Conservation (phyloP, 2,329 filamentous ascomycete genomes). For the Ophiostoma triangulosporum region DNA sequence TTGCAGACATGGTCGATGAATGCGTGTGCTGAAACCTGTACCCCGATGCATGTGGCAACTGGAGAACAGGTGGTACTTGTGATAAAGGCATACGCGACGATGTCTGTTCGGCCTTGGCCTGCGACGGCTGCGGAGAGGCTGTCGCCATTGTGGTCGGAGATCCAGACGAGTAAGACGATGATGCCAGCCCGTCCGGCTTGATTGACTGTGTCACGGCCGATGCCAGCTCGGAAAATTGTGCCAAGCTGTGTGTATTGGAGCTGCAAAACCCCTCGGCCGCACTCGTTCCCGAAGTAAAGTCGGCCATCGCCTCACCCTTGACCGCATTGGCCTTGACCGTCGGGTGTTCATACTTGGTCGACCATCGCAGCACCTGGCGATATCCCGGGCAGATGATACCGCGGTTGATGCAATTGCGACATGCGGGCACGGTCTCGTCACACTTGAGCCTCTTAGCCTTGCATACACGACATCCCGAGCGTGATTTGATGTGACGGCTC, state of each 20-base stretch:
- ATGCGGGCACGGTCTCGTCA: constrained; percentile 20
- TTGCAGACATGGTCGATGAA: background rate
- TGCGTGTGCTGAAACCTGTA: background rate
- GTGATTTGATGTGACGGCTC: constrained; percentile 13
- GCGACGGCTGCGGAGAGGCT: background rate
- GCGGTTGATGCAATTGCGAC: constrained; percentile 19
- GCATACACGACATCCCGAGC: constrained; percentile 13
- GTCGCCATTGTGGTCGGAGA: background rate
- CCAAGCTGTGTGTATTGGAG: background rate
- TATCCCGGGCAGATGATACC: constrained; percentile 20
- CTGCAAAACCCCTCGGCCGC: no score
- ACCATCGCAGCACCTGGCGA: constrained; percentile 25
- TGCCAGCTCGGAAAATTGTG: constrained; percentile 9
- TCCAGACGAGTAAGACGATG: background rate
- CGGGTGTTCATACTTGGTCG: constrained; percentile 26
- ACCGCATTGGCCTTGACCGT: background rate
- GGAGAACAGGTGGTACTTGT: background rate
- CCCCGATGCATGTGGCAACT: background rate
- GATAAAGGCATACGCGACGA: background rate
- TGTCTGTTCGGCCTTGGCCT: background rate
- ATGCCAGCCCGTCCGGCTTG: background rate
- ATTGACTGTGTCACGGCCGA: constrained; percentile 8
- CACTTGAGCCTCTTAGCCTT: constrained; percentile 20
- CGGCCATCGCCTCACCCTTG: background rate
- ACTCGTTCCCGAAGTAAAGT: background rate